Conservation (phyloP, 75 land plant genomes). For the Larix kaempferi region DNA sequence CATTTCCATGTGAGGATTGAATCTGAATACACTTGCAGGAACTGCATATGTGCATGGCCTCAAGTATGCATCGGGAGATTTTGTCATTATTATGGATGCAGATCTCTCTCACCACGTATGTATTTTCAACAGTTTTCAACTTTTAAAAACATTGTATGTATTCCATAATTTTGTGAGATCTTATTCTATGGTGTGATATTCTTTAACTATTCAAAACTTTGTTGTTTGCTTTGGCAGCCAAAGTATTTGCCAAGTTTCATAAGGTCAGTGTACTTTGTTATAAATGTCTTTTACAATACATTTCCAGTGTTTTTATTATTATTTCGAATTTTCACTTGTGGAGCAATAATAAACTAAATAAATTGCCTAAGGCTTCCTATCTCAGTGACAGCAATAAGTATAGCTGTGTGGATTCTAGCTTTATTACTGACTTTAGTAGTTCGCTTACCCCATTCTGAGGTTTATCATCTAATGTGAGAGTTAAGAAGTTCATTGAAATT, state of each 20-base stretch:
- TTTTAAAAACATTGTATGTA: not conserved
- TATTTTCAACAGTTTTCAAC: not conserved
- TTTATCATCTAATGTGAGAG: not conserved
- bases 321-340: not conserved
- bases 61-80: constrained; percentile 92
- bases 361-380: not conserved
- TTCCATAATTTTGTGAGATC: not conserved
- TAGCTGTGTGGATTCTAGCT: constrained; percentile 1
- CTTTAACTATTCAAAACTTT: not conserved
- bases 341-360: not conserved
- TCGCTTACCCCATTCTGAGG: not conserved
- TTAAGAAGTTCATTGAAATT: not conserved
- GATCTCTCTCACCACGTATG: constrained; percentile 97
- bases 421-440: not conserved
- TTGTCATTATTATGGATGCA: constrained; percentile 93
- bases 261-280: constrained; percentile 42
- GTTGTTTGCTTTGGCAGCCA: constrained; percentile 63
- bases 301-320: not conserved
- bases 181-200: not conserved
- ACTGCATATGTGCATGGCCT: constrained; percentile 95
- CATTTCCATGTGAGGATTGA: not conserved
- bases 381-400: not conserved
- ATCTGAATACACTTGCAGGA: constrained; percentile 47
- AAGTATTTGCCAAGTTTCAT: constrained; percentile 93
- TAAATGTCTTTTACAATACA: not conserved